phyloP scores from a whole-genome alignment of 2,329 filamentous ascomycete species.

The Didymella arachidicola region DNA sequence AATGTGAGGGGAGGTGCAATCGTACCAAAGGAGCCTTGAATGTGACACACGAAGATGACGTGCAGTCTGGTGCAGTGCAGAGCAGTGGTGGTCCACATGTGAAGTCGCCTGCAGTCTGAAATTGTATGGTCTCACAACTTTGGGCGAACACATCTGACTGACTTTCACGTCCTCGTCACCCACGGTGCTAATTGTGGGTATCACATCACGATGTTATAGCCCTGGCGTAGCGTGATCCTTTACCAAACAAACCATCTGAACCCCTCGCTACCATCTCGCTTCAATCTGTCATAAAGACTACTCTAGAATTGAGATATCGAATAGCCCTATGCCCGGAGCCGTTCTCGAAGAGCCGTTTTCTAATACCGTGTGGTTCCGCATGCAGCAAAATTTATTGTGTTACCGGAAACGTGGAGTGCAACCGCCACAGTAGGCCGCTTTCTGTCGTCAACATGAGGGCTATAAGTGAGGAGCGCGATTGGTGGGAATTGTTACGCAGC shows the following conservation, averaged over 20 bases:
- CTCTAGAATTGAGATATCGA: neutral
- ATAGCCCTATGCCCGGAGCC: neutral
- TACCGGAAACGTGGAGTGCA: constrained; percentile 10
- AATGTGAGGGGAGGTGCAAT: constrained; percentile 4
- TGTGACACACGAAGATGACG: constrained; percentile 12
- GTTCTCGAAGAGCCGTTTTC: constrained; percentile 7
- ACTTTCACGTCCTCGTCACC: neutral
- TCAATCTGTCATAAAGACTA: neutral
- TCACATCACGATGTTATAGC: neutral
- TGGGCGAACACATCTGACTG: constrained; percentile 6
- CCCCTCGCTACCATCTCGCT: constrained; percentile 4
- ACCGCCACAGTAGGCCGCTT: constrained; percentile 9
- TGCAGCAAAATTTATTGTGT: constrained; percentile 12
- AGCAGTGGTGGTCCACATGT: constrained; percentile 3
- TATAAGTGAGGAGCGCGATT: constrained; percentile 8
- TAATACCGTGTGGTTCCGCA: constrained; percentile 16
- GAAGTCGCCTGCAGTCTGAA: constrained; percentile 3
- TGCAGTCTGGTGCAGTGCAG: constrained; percentile 1
- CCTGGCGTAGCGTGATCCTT: neutral
- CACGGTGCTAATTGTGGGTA: neutral
- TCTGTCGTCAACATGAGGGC: constrained; percentile 16
- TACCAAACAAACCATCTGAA: neutral
- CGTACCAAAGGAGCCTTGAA: constrained; percentile 8
- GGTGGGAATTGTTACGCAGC: constrained; percentile 18
- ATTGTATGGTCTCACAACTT: constrained; percentile 5